phyloP scores from a whole-genome alignment of 1,284 basidiomycete genomes.

The Heterobasidion annosum region DNA sequence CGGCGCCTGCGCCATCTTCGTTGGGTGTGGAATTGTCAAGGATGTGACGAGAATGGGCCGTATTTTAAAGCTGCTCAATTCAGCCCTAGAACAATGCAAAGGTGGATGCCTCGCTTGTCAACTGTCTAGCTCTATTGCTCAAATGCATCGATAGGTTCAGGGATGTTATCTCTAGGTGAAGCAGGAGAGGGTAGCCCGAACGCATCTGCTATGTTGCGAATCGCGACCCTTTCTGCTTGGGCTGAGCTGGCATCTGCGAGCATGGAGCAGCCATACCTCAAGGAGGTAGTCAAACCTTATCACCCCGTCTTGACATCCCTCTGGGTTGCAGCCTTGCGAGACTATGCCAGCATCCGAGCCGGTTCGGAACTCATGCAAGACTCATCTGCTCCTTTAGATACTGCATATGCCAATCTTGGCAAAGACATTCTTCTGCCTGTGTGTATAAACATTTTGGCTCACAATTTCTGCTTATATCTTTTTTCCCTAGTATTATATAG shows the following conservation, averaged over 20 bases:
- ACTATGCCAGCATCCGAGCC: conserved; percentile 86
- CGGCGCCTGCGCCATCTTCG: conserved; percentile 91
- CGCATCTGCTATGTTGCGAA: conserved; percentile 90
- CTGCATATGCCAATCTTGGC: conserved; percentile 80
- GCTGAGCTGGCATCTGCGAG: conserved; percentile 86
- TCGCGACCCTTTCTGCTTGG: conserved; percentile 94
- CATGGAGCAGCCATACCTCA: conserved; percentile 67
- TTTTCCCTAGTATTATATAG: conserved; percentile 73
- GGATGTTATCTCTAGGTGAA: conserved; percentile 82
- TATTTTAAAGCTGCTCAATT: conserved; percentile 84
- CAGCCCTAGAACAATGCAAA: conserved; percentile 86
- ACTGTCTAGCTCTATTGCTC: not conserved
- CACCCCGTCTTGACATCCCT: conserved; percentile 66
- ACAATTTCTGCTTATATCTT: conserved; percentile 3
- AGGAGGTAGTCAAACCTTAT: conserved; percentile 81
- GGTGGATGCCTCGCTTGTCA: conserved; percentile 30
- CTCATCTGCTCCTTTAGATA: conserved; percentile 66
- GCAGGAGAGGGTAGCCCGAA: conserved; percentile 85
- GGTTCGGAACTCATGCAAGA: conserved; percentile 83
- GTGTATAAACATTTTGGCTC: conserved; percentile 19
- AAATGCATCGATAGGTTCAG: conserved; percentile 48
- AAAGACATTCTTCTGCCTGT: conserved; percentile 88
- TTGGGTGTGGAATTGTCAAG: conserved; percentile 92
- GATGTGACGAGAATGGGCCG: conserved; percentile 89
- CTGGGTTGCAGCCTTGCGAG: conserved; percentile 86